A percentile compares a stretch with the other conserved stretches of the same genome.
phyloP scores from a whole-genome alignment of 2,329 filamentous ascomycete species.

The Trichophaea hybrida region DNA sequence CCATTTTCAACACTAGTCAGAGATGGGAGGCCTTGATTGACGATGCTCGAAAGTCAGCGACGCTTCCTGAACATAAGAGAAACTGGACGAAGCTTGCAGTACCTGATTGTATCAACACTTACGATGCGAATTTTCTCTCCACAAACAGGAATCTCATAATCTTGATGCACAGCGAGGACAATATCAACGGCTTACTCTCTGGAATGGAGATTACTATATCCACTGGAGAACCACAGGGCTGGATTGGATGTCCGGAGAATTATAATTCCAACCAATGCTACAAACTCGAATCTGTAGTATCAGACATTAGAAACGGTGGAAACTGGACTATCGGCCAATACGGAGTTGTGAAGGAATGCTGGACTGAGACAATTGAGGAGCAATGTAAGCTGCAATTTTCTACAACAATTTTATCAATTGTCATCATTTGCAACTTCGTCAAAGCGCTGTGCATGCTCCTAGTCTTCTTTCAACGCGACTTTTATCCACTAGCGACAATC shows the following conservation, averaged over 20 bases:
- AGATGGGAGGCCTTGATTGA: no score
- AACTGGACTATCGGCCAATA: neutral
- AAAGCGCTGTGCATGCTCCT: neutral
- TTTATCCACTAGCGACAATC: slow-evolving; percentile 17
- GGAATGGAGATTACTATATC: neutral
- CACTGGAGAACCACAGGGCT: no score
- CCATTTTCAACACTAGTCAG: no score
- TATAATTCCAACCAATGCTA: no score
- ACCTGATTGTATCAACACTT: neutral
- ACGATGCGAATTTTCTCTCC: neutral
- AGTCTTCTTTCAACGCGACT: neutral
- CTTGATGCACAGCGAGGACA: neutral
- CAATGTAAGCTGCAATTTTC: slow-evolving; percentile 4
- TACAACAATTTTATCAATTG: neutral
- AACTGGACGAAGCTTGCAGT: neutral
- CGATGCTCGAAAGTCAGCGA: no score
- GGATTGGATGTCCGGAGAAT: no score
- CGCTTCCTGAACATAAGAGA: neutral
- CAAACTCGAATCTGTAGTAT: no score
- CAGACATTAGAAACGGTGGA: no score
- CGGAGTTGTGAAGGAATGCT: neutral
- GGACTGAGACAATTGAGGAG: neutral
- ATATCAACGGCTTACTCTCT: neutral
- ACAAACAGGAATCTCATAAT: neutral
- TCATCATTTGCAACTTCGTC: slow-evolving; percentile 2